phyloP scores from a whole-genome alignment of 495 filamentous ascomycete species.

The Penicillium coprophilum region DNA sequence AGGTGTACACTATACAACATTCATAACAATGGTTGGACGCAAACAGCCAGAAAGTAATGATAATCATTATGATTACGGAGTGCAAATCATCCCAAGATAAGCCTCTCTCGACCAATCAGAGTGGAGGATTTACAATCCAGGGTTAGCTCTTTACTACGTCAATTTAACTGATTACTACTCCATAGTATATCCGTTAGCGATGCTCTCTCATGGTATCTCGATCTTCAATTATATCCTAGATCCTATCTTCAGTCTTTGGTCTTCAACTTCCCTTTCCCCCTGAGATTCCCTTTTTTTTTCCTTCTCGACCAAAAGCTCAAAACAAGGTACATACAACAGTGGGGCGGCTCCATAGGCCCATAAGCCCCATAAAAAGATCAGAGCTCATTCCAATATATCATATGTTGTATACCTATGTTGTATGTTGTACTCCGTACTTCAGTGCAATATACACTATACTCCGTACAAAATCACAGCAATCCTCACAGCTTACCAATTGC shows the following conservation, averaged over 20 bases:
- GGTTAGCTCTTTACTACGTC: constrained; percentile 47
- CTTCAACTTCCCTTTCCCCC: too few relatives aligned
- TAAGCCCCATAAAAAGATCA: constrained; percentile 1
- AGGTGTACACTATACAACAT: too few relatives aligned
- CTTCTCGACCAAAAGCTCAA: background rate
- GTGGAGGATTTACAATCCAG: constrained; percentile 32
- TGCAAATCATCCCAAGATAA: constrained; percentile 39
- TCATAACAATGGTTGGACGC: too few relatives aligned
- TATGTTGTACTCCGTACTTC: too few relatives aligned
- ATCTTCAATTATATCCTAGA: too few relatives aligned
- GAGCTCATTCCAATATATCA: background rate
- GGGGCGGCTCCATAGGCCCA: constrained; percentile 10
- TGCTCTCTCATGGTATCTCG: too few relatives aligned
- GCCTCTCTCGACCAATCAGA: constrained; percentile 36
- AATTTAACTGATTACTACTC: constrained; percentile 8
- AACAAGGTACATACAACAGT: constrained; percentile 6
- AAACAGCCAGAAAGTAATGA: constrained; percentile 22
- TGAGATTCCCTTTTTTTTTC: background rate
- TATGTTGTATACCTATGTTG: too few relatives aligned
- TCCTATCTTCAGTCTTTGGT: too few relatives aligned
- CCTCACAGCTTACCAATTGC: constrained; percentile 9
- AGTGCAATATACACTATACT: too few relatives aligned
- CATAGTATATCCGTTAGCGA: too few relatives aligned
- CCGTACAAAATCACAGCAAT: too few relatives aligned
- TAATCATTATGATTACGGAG: constrained; percentile 33